phyloP scores from a whole-genome alignment of 208 protist species.

The Leishmania aethiopica region DNA sequence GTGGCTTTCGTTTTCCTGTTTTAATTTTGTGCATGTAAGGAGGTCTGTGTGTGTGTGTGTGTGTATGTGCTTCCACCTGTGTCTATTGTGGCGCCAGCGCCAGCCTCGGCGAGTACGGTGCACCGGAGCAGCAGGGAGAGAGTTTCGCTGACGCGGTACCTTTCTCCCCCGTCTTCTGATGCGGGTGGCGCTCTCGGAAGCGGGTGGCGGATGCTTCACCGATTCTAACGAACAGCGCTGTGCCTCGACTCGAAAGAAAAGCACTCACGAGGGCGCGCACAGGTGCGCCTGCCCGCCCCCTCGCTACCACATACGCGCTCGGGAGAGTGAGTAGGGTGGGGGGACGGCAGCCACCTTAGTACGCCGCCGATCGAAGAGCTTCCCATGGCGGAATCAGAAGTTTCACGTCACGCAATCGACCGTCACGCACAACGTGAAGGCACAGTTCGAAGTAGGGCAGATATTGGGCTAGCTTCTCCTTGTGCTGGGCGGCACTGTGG shows the following conservation, averaged over 20 bases:
- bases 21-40: background rate
- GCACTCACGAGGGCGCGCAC: background rate
- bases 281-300: background rate
- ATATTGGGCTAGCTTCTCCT: constrained; percentile 14
- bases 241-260: background rate
- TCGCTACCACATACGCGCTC: background rate
- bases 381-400: constrained; percentile 24
- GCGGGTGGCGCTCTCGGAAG: background rate
- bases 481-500: constrained; percentile 8
- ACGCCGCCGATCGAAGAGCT: constrained; percentile 11
- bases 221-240: background rate
- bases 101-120: background rate
- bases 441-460: constrained; percentile 28
- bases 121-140: background rate
- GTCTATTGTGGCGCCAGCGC: background rate
- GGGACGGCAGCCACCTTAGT: background rate
- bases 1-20: background rate
- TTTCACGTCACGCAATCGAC: constrained; percentile 24
- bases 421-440: constrained; percentile 30
- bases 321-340: background rate
- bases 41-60: background rate
- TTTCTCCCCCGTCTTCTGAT: background rate
- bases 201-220: background rate
- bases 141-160: background rate
- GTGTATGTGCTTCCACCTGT: background rate